These are phyloP conservation scores for Diaporthe sp. DNA, from an alignment of 2,329 filamentous ascomycete species.

Conservation along the genomic window DNA sequence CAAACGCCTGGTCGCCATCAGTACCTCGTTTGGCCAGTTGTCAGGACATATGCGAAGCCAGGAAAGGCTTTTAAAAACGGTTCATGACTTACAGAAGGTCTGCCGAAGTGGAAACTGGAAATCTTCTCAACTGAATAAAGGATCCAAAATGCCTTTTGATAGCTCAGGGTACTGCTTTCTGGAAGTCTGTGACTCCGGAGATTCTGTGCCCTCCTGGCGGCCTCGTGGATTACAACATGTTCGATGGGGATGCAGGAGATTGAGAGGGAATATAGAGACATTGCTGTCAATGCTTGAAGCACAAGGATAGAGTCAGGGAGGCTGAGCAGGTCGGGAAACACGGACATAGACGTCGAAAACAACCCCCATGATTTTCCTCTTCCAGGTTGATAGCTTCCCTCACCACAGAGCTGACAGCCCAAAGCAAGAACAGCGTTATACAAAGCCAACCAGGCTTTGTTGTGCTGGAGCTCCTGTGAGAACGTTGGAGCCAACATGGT, in stretches of 20 bases:
- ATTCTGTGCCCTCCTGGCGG: slow-evolving; percentile 49
- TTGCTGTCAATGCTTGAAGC: slow-evolving; percentile 50
- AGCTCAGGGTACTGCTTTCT: slow-evolving; percentile 39
- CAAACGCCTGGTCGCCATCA: slow-evolving; percentile 44
- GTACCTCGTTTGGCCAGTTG: not conserved
- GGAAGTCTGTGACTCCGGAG: slow-evolving; percentile 44
- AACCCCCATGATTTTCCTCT: slow-evolving; percentile 56
- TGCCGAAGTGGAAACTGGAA: slow-evolving; percentile 48
- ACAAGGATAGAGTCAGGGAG: slow-evolving; percentile 49
- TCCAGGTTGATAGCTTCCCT: slow-evolving; percentile 55
- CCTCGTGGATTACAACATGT: slow-evolving; percentile 50
- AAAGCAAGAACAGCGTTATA: slow-evolving; percentile 56
- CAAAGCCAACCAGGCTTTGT: slow-evolving; percentile 52
- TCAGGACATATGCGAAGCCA: not conserved
- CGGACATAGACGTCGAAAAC: slow-evolving; percentile 53
- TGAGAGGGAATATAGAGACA: slow-evolving; percentile 48
- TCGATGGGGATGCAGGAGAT: slow-evolving; percentile 50
- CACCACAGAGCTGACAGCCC: slow-evolving; percentile 52
- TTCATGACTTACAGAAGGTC: slow-evolving; percentile 46
- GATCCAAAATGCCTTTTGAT: slow-evolving; percentile 49
- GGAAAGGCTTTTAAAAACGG: not conserved
- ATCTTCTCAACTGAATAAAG: slow-evolving; percentile 48
- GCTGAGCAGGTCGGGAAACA: slow-evolving; percentile 52
- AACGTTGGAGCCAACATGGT: slow-evolving; percentile 48
- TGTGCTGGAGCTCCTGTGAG: slow-evolving; percentile 44